Percentiles rank a stretch among this genome's conserved stretches.
phyloP scores from a whole-genome alignment of 768 basidiomycete genomes.

The Hirschioporus abietinus region DNA sequence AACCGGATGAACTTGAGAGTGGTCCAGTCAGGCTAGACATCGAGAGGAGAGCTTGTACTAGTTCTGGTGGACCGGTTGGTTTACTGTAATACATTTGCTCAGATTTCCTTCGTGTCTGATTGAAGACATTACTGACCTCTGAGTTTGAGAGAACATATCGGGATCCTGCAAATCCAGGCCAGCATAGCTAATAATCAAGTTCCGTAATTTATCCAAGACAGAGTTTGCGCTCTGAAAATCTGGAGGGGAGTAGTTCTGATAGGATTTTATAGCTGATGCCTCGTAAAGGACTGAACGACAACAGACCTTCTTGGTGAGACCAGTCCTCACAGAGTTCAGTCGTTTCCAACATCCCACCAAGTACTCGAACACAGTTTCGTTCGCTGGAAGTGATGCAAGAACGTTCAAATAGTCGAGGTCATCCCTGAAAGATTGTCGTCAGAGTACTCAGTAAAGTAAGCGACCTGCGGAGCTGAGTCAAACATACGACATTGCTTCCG shows the following conservation, averaged over 20 bases:
- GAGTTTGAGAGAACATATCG: constrained; percentile 90
- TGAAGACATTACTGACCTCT: constrained; percentile 42
- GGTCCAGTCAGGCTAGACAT: constrained; percentile 66
- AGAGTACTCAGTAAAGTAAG: constrained; percentile 9
- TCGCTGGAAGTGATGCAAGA: constrained; percentile 66
- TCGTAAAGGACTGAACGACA: neutral
- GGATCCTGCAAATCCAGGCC: constrained; percentile 89
- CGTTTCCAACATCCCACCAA: constrained; percentile 91
- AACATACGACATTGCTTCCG: constrained; percentile 63
- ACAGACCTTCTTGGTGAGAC: constrained; percentile 59
- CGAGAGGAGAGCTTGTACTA: constrained; percentile 76
- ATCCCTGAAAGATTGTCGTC: constrained; percentile 37
- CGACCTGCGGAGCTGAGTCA: neutral
- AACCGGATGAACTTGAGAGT: constrained; percentile 43
- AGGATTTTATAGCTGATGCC: neutral
- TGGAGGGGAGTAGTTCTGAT: constrained; percentile 53
- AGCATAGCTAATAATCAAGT: constrained; percentile 81
- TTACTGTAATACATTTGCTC: constrained; percentile 37
- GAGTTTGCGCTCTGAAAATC: constrained; percentile 56
- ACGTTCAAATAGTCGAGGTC: constrained; percentile 73
- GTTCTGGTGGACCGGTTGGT: constrained; percentile 69
- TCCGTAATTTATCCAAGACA: constrained; percentile 72
- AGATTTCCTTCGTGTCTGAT: constrained; percentile 1
- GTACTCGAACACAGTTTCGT: constrained; percentile 86
- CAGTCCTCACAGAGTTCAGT: constrained; percentile 48